Evolutionary conservation across 2,329 filamentous ascomycete species (phyloP).

Genomic region (Macrophomina pseudophaseolina): DNA sequence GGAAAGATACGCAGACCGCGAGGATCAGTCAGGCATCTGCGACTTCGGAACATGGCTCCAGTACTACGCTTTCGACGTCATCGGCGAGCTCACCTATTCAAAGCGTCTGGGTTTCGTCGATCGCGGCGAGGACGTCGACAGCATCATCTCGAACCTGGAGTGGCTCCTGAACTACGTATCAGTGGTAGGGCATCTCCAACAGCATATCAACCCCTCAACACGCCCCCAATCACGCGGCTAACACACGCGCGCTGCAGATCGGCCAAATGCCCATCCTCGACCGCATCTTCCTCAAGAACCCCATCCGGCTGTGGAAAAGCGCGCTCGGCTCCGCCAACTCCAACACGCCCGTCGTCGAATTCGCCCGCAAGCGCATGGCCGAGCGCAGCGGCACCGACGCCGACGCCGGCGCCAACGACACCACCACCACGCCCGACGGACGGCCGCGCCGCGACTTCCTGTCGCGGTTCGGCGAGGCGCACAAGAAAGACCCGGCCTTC

Average conservation of each 20-base stretch:
- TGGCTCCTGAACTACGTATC: conserved; percentile 4
- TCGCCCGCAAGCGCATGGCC: conserved; percentile 22
- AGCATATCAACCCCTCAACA: background rate
- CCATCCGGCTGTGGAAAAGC: conserved; percentile 27
- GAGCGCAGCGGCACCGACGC: conserved; percentile 32
- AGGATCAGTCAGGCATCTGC: background rate
- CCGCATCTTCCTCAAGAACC: conserved; percentile 25
- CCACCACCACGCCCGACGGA: background rate
- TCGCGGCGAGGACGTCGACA: conserved; percentile 26
- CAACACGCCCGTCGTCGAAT: conserved; percentile 41
- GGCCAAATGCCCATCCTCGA: conserved; percentile 26
- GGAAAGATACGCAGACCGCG: background rate
- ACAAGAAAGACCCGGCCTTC: background rate
- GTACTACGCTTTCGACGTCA: conserved; percentile 32
- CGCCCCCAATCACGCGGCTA: background rate
- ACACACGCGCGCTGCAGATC: background rate
- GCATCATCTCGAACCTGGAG: conserved; percentile 9
- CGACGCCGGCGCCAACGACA: conserved; percentile 27
- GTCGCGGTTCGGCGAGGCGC: background rate
- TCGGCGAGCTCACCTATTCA: conserved; percentile 31
- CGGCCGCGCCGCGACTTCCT: conserved; percentile 12
- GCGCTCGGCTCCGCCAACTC: conserved; percentile 40
- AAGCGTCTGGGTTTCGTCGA: conserved; percentile 29
- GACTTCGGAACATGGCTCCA: conserved; percentile 51
- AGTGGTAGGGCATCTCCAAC: background rate